Evolutionary conservation across 495 filamentous ascomycete species (phyloP), one percentile per base, ranked within the genome.

Genomic region (Trichoderma asperelloides): DNA sequence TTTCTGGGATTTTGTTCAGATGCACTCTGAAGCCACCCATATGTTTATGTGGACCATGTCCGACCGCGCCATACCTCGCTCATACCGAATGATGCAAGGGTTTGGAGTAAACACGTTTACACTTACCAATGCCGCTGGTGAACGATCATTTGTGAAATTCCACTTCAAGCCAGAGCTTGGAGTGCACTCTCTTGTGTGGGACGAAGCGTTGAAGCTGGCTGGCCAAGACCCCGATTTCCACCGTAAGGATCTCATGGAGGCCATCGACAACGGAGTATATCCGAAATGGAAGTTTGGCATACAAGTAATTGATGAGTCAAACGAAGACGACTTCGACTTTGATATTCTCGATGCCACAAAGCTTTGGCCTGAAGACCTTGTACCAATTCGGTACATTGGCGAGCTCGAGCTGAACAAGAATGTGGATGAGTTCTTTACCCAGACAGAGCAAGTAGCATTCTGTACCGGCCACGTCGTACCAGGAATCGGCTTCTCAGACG

Each of bases 311-410:
- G 84, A 88, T 0, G 91, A 93, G 68, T 82, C 81, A 16, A 81
- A 89, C 49, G 81, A 89, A 72, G 79, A 95, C 71, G 87, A 92
- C 60, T 96, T 96, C 70, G 91, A 96, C 5, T 96, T 96, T 63
- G 93, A 96, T 72, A 89, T 94, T 66, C 82, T 96, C 8, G 93
- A 97, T 70, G 89, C 91, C n/a, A 96, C 93, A 41, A 96, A 97
- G 77, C 72, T 95, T 43, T 96, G 91, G 91, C 93, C 92, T 0
- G 91, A 96, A 71, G 90, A 96, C 47, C 77, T 89, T 1, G 80
- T 96, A 4, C 93, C 93, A 0, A 82, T 94, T 57, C 82, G 88
- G 2, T 89, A 91, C 73, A 91, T 96, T 68, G 92, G 91, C 40
- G 85, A 94, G 77, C 70, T 97, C 12, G 86, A 92, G 65, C 85